Evolutionary conservation across 257 asterid species (phyloP), one percentile per base, ranked within the genome.

Genomic region (Fraxinus excelsior): DNA sequence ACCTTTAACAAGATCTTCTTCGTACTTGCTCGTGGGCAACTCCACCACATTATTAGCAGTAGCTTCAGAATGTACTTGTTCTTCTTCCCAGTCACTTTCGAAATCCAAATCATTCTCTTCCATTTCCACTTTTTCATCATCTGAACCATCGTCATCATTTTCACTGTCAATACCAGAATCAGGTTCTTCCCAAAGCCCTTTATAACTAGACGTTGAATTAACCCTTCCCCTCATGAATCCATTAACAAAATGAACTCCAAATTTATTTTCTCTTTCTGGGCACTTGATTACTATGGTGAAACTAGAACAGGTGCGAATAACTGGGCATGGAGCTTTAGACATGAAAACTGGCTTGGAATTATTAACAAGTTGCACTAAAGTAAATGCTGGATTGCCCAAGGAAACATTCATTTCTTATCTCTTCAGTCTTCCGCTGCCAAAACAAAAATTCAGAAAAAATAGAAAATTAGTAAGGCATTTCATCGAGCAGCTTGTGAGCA

Each of bases 111-210:
- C 92, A 79, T 85, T 85, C 49, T 87, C 96, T 67, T 86, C 88
- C 70, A 4, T 29, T 32, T 85, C 88, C 42, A 76, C 91, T 0
- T 78, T 83, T 29, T 84, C 92, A 31, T 83, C 90, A 1, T 84
- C 86, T 0, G 66, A 56, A 46, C 69, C 77, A 0, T 84, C 91
- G 28, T 88, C 89, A 31, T 92, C 94, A 49, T 72, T 76, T 31
- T 87, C 99, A 66, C 94, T 90, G 65, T 83, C 91, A 85, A 90
- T 90, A 75, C 91, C 96, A 76, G 88, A 91, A 78, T 87, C 92
- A 21, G 93, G 95, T 79, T 91, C 96, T 65, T 94, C 97, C 97
- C 96, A 91, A 53, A 74, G 25, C 60, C 81, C 86, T 70, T 78
- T 81, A 71, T 73, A 40, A 34, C 62, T 78, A 3, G 78, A 70